phyloP scores from a whole-genome alignment of 768 basidiomycete genomes.

The Suillus lakei region DNA sequence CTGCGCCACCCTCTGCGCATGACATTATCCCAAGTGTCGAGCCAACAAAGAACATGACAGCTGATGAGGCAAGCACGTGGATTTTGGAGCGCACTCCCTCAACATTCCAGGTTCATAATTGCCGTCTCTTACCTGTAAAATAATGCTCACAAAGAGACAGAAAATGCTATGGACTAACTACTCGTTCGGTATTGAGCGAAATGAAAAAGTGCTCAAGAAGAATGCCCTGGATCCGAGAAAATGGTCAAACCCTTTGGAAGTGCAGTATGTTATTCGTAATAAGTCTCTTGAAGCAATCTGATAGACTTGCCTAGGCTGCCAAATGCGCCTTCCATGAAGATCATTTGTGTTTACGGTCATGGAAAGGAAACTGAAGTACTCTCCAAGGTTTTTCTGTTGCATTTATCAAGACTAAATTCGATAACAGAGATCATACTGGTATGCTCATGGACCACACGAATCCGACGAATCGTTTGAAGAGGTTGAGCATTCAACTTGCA shows the following conservation, averaged over 20 bases:
- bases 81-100: constrained; percentile 81
- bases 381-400: constrained; percentile 9
- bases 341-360: constrained; percentile 92
- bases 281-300: constrained; percentile 6
- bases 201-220: constrained; percentile 60
- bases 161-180: constrained; percentile 87
- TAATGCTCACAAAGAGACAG: constrained; percentile 38
- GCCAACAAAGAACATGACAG: constrained; percentile 69
- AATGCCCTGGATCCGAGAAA: constrained; percentile 80
- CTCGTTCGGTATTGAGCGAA: constrained; percentile 85
- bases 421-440: constrained; percentile 46
- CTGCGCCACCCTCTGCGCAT: constrained; percentile 6
- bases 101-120: constrained; percentile 69
- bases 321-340: constrained; percentile 87
- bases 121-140: not conserved
- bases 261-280: constrained; percentile 48
- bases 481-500: constrained; percentile 45
- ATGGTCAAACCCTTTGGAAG: constrained; percentile 92
- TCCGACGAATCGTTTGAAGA: constrained; percentile 63
- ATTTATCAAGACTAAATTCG: not conserved
- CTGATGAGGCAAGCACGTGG: constrained; percentile 75
- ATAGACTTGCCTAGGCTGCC: constrained; percentile 61
- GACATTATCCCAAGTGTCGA: constrained; percentile 15
- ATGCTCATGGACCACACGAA: constrained; percentile 72
- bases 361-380: constrained; percentile 93